Conservation (phyloP, 208 protist genomes). For the Acanthamoeba triangularis region DNA sequence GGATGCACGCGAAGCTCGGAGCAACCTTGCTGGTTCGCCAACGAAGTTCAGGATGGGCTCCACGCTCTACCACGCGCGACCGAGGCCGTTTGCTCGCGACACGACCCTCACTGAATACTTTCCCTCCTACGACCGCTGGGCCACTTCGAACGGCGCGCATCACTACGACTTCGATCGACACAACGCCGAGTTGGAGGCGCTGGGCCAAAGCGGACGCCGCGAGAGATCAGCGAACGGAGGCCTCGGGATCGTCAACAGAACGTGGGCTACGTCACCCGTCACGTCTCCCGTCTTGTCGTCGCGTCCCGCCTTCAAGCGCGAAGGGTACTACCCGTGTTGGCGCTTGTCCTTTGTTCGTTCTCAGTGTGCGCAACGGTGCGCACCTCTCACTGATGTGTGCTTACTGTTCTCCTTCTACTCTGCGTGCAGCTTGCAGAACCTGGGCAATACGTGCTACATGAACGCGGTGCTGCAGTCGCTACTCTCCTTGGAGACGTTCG, state of each 20-base stretch:
- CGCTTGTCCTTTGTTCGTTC: constrained; percentile 17
- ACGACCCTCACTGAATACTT: background rate
- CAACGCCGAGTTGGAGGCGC: background rate
- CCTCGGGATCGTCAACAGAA: background rate
- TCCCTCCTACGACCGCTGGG: constrained; percentile 8
- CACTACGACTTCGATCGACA: background rate
- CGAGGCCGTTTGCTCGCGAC: background rate
- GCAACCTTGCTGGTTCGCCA: too few species aligned
- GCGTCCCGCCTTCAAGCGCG: background rate
- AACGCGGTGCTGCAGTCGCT: constrained; percentile 89
- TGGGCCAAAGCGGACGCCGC: background rate
- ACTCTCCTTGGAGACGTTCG: constrained; percentile 22
- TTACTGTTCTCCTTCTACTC: background rate
- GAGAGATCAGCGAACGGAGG: background rate
- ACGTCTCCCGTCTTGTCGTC: background rate
- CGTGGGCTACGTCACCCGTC: background rate
- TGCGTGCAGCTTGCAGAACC: constrained; percentile 80
- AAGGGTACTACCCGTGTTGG: background rate
- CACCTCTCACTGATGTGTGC: background rate
- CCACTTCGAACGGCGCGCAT: background rate
- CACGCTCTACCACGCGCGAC: background rate
- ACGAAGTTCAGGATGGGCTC: background rate
- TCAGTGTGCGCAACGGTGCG: background rate
- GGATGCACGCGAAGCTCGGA: too few species aligned
- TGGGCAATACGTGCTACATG: constrained; percentile 93